Evolutionary conservation across 1,284 basidiomycete genomes (phyloP).

Genomic region (Cutaneotrichosporon sp.): DNA sequence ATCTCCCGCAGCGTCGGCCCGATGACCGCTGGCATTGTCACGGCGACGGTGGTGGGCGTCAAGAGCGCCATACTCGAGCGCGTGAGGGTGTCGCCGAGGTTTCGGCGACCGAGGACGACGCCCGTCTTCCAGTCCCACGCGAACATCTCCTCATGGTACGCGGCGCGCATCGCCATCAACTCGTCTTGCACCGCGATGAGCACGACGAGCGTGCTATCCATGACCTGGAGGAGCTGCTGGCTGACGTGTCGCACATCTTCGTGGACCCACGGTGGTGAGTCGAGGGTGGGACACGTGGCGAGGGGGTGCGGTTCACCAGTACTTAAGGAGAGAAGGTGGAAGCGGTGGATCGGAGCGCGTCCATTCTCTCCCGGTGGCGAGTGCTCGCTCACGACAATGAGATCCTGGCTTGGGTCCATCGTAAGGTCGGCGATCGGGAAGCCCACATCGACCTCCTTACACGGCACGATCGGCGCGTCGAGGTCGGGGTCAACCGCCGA

Average conservation of each 20-base stretch:
- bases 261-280: constrained; percentile 38
- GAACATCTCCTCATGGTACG: constrained; percentile 45
- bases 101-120: constrained; percentile 31
- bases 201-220: constrained; percentile 49
- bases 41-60: constrained; percentile 20
- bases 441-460: constrained; percentile 29
- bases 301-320: constrained; percentile 48
- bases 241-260: constrained; percentile 25
- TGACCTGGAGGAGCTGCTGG: constrained; percentile 50
- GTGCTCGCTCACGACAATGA: constrained; percentile 48
- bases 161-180: constrained; percentile 15
- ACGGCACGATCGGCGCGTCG: constrained; percentile 31
- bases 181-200: constrained; percentile 38
- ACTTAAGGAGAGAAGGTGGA: constrained; percentile 48
- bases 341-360: constrained; percentile 38
- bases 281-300: constrained; percentile 36
- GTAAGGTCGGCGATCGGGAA: constrained; percentile 51
- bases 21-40: constrained; percentile 12
- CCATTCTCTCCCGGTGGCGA: neutral
- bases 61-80: constrained; percentile 20
- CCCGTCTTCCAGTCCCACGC: constrained; percentile 54
- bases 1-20: constrained; percentile 8
- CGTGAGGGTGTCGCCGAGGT: constrained; percentile 14
- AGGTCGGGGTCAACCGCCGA: constrained; percentile 40
- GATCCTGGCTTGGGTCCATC: constrained; percentile 52